Base-by-base conservation (phyloP, 805 yeast species). In the Wickerhamiella nectarea region DNA sequence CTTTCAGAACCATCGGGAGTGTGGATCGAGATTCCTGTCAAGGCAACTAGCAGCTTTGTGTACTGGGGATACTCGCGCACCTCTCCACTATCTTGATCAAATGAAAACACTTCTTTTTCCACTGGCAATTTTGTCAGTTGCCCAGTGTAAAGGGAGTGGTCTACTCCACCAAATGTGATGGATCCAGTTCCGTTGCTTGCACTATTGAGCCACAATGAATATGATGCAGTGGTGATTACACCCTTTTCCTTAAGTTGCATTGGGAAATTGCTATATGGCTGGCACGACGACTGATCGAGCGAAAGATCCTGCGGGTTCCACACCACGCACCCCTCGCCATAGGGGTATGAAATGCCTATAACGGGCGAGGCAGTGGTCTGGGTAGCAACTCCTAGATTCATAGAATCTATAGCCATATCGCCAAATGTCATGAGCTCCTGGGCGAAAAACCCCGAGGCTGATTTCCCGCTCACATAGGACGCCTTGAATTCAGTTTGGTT, bases 301-400 rank as follows among this genome's bases (percentile, higher is more conserved):
- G 21, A 15, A 18, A 39, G 43, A 22, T 31, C 24, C 3, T 52
- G 53, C 7, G 28, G 18, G 17, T 41, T 34, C 25, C 38, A 28
- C 18, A 21, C 11, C 2, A 39, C 41, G 6, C 37, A 29, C 14
- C 45, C 18, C 38, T 82, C 87, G 47, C 77, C 60, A 1, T 73
- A 79, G 3, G 73, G 63, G 43, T 80, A 66, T 11, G 89, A 87
- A 48, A 82, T 74, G 24, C 91, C 93, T 25, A 82, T 60, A 18
- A 82, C 89, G 46, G 85, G 85, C 50, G 68, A 59, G 3, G 71
- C 58, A 5, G 86, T 72, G 1, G 86, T 70, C 33, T 59, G 56
- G 55, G 74, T 75, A 2, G 80, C 85, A 14, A 81, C 74, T 1
- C 87, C 94, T 58, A 83, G 71, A 6, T 80, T 71, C 21, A 78